phyloP scores from a whole-genome alignment of 805 yeast species.

The Metschnikowia matae region DNA sequence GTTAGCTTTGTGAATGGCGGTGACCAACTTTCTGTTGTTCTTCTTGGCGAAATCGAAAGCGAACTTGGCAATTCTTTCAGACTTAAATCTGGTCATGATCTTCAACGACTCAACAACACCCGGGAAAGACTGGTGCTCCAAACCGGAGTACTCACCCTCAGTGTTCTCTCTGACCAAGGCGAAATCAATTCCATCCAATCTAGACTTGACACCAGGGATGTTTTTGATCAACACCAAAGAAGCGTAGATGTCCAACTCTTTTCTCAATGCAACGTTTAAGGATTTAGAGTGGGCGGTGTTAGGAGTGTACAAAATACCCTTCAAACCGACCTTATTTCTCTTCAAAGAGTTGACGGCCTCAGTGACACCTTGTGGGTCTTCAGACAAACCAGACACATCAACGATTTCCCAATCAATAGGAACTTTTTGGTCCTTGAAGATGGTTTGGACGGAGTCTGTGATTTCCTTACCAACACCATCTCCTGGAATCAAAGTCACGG shows the following conservation, averaged over 20 bases:
- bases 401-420: slow-evolving; percentile 89
- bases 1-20: slow-evolving; percentile 98
- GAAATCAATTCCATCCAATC: slow-evolving; percentile 83
- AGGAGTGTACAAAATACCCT: slow-evolving; percentile 93
- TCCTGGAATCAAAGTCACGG: slow-evolving; percentile 94
- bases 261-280: slow-evolving; percentile 92
- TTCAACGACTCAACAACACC: slow-evolving; percentile 97
- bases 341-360: slow-evolving; percentile 88
- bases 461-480: slow-evolving; percentile 98
- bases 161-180: slow-evolving; percentile 98
- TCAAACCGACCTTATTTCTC: slow-evolving; percentile 95
- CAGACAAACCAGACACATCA: slow-evolving; percentile 35
- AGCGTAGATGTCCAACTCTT: slow-evolving; percentile 93
- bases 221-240: slow-evolving; percentile 91
- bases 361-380: slow-evolving; percentile 53
- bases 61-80: slow-evolving; percentile 95
- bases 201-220: slow-evolving; percentile 90
- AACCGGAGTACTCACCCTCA: slow-evolving; percentile 97
- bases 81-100: slow-evolving; percentile 89
- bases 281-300: slow-evolving; percentile 74
- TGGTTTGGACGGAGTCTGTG: slow-evolving; percentile 86
- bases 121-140: slow-evolving; percentile 95
- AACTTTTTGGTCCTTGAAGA: slow-evolving; percentile 79
- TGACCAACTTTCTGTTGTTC: slow-evolving; percentile 87
- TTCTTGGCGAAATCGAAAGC: slow-evolving; percentile 94